Evolutionary conservation across 805 yeast genomes (phyloP).

Genomic region (Saturnispora silvae): DNA sequence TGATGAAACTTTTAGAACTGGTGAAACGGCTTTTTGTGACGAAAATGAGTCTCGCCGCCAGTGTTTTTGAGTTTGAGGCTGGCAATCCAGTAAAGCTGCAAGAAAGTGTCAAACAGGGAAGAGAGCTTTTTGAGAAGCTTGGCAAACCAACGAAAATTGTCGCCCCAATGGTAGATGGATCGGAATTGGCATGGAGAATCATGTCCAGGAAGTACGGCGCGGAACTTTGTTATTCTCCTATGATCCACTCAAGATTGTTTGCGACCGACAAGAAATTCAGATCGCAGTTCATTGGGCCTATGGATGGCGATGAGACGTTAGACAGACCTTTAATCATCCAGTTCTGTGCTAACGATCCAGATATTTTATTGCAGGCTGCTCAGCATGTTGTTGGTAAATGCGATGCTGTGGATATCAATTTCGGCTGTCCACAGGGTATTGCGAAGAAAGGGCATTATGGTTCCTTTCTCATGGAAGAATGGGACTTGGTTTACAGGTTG

Average conservation of each 20-base stretch:
- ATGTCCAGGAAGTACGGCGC: constrained; percentile 86
- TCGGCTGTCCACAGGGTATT: constrained; percentile 98
- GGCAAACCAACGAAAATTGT: constrained; percentile 77
- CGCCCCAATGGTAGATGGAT: constrained; percentile 98
- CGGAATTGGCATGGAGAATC: constrained; percentile 91
- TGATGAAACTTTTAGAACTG: neutral
- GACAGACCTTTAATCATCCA: constrained; percentile 91
- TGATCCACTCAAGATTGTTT: constrained; percentile 88
- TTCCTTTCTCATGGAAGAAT: constrained; percentile 92
- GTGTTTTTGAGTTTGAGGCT: constrained; percentile 6
- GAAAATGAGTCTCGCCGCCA: no score
- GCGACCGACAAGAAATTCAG: constrained; percentile 79
- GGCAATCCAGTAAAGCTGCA: constrained; percentile 15
- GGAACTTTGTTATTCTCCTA: constrained; percentile 88
- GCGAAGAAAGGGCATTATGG: constrained; percentile 95
- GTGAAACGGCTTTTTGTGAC: neutral
- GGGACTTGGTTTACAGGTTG: constrained; percentile 69
- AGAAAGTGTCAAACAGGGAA: constrained; percentile 34
- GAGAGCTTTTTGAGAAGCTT: constrained; percentile 56
- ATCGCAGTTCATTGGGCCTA: constrained; percentile 53
- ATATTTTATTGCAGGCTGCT: constrained; percentile 72
- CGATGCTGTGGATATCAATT: constrained; percentile 90
- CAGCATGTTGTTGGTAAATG: constrained; percentile 67
- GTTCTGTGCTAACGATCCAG: constrained; percentile 95
- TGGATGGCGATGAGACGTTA: constrained; percentile 57